phyloP scores from a whole-genome alignment of 1,139 yeast genomes.

The Sugiyamaella paludigena region DNA sequence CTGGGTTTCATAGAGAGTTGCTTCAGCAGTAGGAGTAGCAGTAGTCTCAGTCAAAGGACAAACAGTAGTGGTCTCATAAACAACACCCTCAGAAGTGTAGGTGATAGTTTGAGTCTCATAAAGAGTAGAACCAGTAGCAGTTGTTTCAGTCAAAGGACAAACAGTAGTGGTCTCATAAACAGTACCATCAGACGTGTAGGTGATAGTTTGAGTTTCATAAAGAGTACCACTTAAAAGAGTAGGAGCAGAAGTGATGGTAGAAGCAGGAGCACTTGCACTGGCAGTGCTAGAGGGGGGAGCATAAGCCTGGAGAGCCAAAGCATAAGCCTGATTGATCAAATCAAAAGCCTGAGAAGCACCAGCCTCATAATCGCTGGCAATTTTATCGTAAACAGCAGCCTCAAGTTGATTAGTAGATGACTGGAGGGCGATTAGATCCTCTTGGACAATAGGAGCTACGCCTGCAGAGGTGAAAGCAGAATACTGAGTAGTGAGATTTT shows the following conservation, averaged over 20 bases:
- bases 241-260: conserved; percentile 6
- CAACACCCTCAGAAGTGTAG: conserved; percentile 5
- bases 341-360: conserved; percentile 8
- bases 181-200: conserved; percentile 1
- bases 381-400: background rate
- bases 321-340: conserved; percentile 18
- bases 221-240: conserved; percentile 8
- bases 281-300: background rate
- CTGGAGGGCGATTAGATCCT: conserved; percentile 3
- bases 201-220: conserved; percentile 9
- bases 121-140: conserved; percentile 8
- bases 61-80: conserved; percentile 4
- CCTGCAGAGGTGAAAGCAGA: conserved; percentile 8
- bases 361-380: conserved; percentile 9
- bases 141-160: conserved; percentile 1
- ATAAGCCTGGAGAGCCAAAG: conserved; percentile 12
- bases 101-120: conserved; percentile 1
- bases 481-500: conserved; percentile 1
- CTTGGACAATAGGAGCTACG: background rate
- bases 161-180: conserved; percentile 7
- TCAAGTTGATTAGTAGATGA: background rate
- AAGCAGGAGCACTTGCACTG: conserved; percentile 2
- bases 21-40: conserved; percentile 11
- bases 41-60: conserved; percentile 9
- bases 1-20: conserved; percentile 8